Evolutionary conservation across 352 stramenopile species (phyloP), one percentile per base, ranked within the genome.

Genomic region (Blastocystis sp.): DNA sequence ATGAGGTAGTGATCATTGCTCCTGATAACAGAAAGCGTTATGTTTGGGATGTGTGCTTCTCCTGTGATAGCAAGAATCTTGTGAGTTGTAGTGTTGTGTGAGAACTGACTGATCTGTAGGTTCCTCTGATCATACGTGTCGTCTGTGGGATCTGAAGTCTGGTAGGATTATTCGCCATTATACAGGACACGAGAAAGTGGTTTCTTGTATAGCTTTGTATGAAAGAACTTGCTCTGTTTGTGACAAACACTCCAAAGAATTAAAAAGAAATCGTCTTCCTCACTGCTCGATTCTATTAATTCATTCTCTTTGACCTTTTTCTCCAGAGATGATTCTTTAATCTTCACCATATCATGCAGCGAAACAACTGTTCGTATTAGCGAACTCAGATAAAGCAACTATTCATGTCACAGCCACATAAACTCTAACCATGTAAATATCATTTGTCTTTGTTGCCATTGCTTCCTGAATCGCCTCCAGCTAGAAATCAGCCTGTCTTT

Each of bases 41-140:
- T 43, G 78, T 89, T 5, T 89, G 78, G 78, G 78, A 89, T 34
- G 75, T 37, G 53, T 78, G 41, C 16, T 89, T 89, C 45, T 89
- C 78, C 13, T 89, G 41, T 37, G 78, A 89, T 43, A 89, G 56
- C 9, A 79, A 78, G 9, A 89, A 79, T 41, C 78, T 89, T n/a
- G 78, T 89, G 20, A 76, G 37, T 43, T 89, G 66, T 89, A 24
- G 30, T 4, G 3, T 16, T 78, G 24, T 1, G 13, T 6, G 41
- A 54, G 13, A n/a, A 39, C 3, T 0, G 3, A 34, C n/a, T 66
- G 7, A 79, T 8, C 20, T 5, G 0, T 89, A 89, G 78, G 63
- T 43, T 89, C 78, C 2, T 89, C 78, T 1, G 78, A 89, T 16
- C 62, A 89, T 39, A 89, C 78, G 0, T 76, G 63, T 65, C 78